phyloP scores from a whole-genome alignment of 2,329 filamentous ascomycete genomes.

The Lizonia empirigonia region DNA sequence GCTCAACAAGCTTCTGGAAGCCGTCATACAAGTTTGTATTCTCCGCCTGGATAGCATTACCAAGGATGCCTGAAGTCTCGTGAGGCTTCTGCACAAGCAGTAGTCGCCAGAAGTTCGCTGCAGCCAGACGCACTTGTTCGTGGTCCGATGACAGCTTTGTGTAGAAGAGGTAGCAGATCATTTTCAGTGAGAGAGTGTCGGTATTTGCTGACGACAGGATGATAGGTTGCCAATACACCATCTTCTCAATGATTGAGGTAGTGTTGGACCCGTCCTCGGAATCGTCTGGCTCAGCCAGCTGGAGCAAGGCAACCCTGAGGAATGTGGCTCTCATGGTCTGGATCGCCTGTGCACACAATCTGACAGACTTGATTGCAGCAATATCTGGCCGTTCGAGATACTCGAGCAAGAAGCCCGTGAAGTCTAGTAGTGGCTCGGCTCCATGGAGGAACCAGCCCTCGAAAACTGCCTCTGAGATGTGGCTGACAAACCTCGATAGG shows the following conservation, averaged over 20 bases:
- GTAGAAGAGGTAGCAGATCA: slow-evolving; percentile 93
- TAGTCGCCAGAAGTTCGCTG: slow-evolving; percentile 87
- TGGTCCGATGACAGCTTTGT: slow-evolving; percentile 78
- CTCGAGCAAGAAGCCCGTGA: slow-evolving; percentile 82
- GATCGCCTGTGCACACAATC: slow-evolving; percentile 87
- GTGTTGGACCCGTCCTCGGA: slow-evolving; percentile 66
- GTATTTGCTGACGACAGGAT: slow-evolving; percentile 77
- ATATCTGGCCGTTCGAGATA: slow-evolving; percentile 87
- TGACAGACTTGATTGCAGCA: slow-evolving; percentile 78
- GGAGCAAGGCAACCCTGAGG: slow-evolving; percentile 76
- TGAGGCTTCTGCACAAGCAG: slow-evolving; percentile 91
- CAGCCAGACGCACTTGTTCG: slow-evolving; percentile 70
- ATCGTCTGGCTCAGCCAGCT: slow-evolving; percentile 82
- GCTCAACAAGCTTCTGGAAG: slow-evolving; percentile 81
- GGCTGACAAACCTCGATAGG: slow-evolving; percentile 76
- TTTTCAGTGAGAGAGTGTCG: slow-evolving; percentile 80
- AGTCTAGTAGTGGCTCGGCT: slow-evolving; percentile 81
- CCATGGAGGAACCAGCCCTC: slow-evolving; percentile 97
- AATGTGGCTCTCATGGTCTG: slow-evolving; percentile 77
- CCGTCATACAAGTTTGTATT: slow-evolving; percentile 74
- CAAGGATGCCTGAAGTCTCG: slow-evolving; percentile 76
- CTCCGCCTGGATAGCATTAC: slow-evolving; percentile 71
- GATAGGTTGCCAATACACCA: slow-evolving; percentile 95
- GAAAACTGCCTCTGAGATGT: slow-evolving; percentile 88
- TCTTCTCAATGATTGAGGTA: slow-evolving; percentile 76